These are phyloP conservation scores for Ciborinia camelliae DNA, from an alignment of 2,329 filamentous ascomycete species.

Conservation along the genomic window DNA sequence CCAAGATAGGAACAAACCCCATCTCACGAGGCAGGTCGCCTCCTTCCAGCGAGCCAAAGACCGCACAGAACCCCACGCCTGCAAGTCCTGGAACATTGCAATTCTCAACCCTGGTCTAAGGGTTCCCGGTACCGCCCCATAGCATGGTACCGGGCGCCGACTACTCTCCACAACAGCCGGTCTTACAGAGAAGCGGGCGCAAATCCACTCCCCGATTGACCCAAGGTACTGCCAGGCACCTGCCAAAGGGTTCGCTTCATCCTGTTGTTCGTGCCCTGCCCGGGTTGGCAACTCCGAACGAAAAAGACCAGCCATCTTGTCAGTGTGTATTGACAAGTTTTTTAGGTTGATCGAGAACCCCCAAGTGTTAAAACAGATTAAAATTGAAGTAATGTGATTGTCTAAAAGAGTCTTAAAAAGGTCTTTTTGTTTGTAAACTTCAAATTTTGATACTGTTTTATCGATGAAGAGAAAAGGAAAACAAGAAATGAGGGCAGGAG, in stretches of 20 bases:
- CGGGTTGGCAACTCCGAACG: constrained; percentile 3
- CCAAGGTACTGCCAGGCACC: not conserved
- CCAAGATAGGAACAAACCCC: too few relatives aligned
- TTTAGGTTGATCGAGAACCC: not conserved
- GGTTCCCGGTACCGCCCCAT: constrained; percentile 4
- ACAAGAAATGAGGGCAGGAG: not conserved
- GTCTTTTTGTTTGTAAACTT: not conserved
- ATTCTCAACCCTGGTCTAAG: constrained; percentile 7
- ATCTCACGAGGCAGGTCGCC: too few relatives aligned
- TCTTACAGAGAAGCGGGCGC: not conserved
- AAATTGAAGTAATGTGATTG: not conserved
- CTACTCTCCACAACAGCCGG: not conserved
- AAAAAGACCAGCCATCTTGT: not conserved
- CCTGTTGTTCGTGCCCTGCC: not conserved
- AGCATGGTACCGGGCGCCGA: not conserved
- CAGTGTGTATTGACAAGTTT: not conserved
- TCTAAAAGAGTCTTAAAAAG: not conserved
- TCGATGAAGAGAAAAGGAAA: not conserved
- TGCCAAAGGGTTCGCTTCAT: not conserved
- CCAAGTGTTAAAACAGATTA: not conserved
- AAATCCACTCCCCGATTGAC: not conserved
- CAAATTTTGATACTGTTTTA: not conserved
- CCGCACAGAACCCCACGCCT: not conserved
- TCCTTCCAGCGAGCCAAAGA: constrained; percentile 2
- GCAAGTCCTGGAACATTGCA: not conserved